Conservation (phyloP, 345 rosid species). For the Stellera chamaejasme region DNA sequence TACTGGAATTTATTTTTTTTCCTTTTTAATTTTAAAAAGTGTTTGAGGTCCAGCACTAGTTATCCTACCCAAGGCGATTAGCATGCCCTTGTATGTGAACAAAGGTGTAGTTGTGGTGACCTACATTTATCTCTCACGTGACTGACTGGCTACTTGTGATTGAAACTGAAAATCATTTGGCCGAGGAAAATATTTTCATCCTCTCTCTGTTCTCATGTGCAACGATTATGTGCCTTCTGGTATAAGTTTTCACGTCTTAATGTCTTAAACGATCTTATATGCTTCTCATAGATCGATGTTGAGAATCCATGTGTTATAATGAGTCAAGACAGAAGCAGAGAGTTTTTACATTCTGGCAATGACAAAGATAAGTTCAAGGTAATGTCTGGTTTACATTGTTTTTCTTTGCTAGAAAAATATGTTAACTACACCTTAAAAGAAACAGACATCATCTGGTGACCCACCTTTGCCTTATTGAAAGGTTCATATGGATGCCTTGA, state of each 20-base stretch:
- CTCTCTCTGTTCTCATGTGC: not conserved
- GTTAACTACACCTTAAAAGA: no score
- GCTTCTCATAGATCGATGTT: constrained; percentile 69
- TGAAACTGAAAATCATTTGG: not conserved
- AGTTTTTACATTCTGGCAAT: constrained; percentile 94
- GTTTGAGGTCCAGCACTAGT: no score
- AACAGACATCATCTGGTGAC: not conserved
- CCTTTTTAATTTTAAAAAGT: no score
- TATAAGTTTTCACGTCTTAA: not conserved
- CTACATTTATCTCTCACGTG: no score
- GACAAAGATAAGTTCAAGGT: constrained; percentile 96
- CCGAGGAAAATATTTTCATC: no score
- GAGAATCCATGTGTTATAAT: constrained; percentile 97
- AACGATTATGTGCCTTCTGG: not conserved
- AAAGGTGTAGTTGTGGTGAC: no score
- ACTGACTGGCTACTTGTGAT: no score
- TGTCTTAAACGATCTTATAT: not conserved
- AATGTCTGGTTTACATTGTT: not conserved
- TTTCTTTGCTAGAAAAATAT: no score
- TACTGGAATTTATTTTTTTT: no score
- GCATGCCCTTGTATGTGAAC: no score
- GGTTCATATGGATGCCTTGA: constrained; percentile 16
- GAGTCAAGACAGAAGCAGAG: constrained; percentile 99
- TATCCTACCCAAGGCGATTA: no score
- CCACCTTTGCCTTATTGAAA: constrained; percentile 2